A percentile compares a stretch with the other conserved stretches of the same genome.
Evolutionary conservation across 2,329 filamentous ascomycete genomes (phyloP).

Genomic region (Cytospora mali): DNA sequence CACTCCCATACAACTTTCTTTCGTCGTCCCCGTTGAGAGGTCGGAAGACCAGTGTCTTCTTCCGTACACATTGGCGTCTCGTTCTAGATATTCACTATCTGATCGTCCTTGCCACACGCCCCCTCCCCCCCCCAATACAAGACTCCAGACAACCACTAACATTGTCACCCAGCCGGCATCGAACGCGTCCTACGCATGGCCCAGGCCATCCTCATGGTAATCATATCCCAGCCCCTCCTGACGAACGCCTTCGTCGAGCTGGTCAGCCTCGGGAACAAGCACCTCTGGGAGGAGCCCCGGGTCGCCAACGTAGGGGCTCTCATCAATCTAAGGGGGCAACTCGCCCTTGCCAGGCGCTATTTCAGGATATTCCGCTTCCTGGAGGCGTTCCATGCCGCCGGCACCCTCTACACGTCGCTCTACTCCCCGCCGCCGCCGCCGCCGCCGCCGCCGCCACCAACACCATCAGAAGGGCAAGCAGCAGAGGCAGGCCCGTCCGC

Average conservation of each 20-base stretch:
- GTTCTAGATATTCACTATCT: too few species aligned
- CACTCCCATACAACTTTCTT: background rate
- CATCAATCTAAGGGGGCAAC: constrained; percentile 10
- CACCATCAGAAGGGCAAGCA: background rate
- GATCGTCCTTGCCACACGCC: background rate
- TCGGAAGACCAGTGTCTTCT: background rate
- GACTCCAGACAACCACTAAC: too few species aligned
- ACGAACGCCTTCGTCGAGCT: constrained; percentile 12
- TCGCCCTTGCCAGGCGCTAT: constrained; percentile 54
- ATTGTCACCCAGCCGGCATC: constrained; percentile 18
- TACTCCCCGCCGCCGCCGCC: constrained; percentile 25
- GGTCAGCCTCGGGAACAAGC: constrained; percentile 16
- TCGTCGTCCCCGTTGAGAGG: background rate
- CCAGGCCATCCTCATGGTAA: constrained; percentile 24
- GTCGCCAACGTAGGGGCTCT: constrained; percentile 3
- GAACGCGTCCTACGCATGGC: constrained; percentile 25
- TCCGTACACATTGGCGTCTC: too few species aligned
- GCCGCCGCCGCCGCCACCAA: constrained; percentile 16
- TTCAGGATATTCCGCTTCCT: constrained; percentile 71
- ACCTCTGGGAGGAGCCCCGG: constrained; percentile 19
- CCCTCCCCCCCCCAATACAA: too few species aligned
- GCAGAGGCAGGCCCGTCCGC: background rate
- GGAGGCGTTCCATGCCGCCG: constrained; percentile 58
- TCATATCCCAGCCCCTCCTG: constrained; percentile 19
- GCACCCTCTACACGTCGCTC: constrained; percentile 41